Evolutionary conservation across 495 filamentous ascomycete species (phyloP), one percentile per base, ranked within the genome.

Genomic region (Penicillium dipodomyicola): DNA sequence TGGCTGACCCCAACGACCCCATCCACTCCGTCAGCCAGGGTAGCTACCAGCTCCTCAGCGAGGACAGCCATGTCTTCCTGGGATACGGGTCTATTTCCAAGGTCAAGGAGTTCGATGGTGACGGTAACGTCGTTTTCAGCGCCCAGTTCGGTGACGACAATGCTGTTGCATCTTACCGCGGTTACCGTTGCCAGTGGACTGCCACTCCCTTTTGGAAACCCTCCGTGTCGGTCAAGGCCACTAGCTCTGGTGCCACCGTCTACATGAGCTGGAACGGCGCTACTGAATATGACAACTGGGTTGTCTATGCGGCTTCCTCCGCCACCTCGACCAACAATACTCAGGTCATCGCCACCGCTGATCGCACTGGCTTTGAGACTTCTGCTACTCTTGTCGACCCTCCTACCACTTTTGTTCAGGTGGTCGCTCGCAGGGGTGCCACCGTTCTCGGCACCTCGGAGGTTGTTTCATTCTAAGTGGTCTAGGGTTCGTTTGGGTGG

Each of bases 51-150:
- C 63, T 74, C 3, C 65, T 82, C 23, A 63, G 58, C 48, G 58
- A 64, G 29, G 68, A 72, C 49, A 69, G 68, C 11, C 77, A 81
- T 57, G 70, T 70, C 9, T 56, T 83, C 37, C 49, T 80, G 60
- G 76, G 64, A 43, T 84, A 78, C 62, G 82, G 81, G 0, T 72
- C 73, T 30, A 76, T 77, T 46, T 63, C 79, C 22, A 72, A 76
- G 4, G 54, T 83, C 20, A 80, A 80, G 15, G 82, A 84, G 54
- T 80, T 69, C 51, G 68, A 71, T 44, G 66, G 53, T 29, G 54
- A 66, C 19, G 62, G 64, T 49, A 67, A 70, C 23, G 64, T 65
- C 37, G 65, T 72, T 17, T 65, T 70, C 47, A 73, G 69, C 27
- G 72, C 69, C 6, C 58, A 68, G 17, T 77, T 74, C 43, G 75